Evolutionary conservation across 148 eudicot species (phyloP), one percentile per base, ranked within the genome.

Genomic region (Rhododendron henanense): DNA sequence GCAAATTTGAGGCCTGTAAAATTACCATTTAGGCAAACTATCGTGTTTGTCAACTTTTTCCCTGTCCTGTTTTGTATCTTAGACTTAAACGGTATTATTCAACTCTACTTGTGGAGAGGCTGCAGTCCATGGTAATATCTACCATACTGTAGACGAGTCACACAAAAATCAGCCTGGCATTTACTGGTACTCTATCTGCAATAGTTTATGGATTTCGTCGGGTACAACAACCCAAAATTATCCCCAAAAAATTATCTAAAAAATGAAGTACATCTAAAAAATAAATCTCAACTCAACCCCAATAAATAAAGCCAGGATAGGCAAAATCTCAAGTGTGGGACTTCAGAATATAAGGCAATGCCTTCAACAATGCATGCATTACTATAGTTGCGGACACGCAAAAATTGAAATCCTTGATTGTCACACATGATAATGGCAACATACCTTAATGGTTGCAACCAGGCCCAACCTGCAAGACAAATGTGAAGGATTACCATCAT

Each of bases 371-470:
- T n/a, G 31, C 3, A 81, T 83, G 77, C 85, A 44, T 19, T 65
- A 31, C 53, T 85, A 75, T 23, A 55, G 57, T 25, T 55, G 41
- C 6, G 0, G 11, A 41, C 41, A 63, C 18, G 33, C 9, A 18
- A 77, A 78, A 44, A 14, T 31, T 0, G 19, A 73, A n/a, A 25
- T 28, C 18, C 63, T 41, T 45, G 57, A 16, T 41, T 55, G 45
- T 81, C 28, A 8, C 14, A 81, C 10, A 16, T 16, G 47, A 71
- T 78, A 83, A 10, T 25, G 78, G 14, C 53, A 80, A 57, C 78
- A 85, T 93, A 95, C 98, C 98, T 95, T 94, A 82, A 95, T 94
- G 25, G 97, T 92, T 81, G 97, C 91, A 87, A 94, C 98, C 74
- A 95, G 98, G 81, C 96, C 96, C 96, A 95, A 87, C 95, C 98